Conservation (phyloP, 1,284 basidiomycete species). For the Boletus austroedulis region DNA sequence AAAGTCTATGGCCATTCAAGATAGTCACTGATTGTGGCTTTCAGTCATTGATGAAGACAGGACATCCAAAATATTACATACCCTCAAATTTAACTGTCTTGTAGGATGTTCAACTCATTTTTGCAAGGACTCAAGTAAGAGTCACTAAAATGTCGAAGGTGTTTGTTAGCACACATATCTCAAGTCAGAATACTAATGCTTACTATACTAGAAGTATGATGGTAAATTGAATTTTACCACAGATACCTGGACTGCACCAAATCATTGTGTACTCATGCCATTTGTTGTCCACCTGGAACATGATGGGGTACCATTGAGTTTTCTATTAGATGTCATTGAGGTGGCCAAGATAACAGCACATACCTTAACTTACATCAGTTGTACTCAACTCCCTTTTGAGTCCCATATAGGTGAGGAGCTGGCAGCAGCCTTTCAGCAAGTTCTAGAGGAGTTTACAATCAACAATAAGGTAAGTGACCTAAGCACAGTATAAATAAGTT, state of each 20-base stretch:
- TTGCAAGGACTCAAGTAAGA: background rate
- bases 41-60: too few species aligned
- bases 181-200: background rate
- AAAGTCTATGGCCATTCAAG: slow-evolving; percentile 1
- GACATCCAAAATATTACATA: too few species aligned
- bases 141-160: background rate
- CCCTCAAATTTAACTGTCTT: background rate
- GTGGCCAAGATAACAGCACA: background rate
- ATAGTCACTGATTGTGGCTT: background rate
- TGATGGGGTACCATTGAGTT: background rate
- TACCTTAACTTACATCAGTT: too few species aligned
- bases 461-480: background rate
- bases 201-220: background rate
- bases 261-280: background rate
- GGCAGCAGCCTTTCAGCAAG: background rate
- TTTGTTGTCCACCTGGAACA: background rate
- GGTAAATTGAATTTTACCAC: background rate
- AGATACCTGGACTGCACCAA: background rate
- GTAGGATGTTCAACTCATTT: background rate
- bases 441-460: slow-evolving; percentile 4
- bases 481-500: background rate
- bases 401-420: background rate
- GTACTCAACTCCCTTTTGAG: background rate
- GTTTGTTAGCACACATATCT: too few species aligned
- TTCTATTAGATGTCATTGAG: background rate